Evolutionary conservation across 2,329 filamentous ascomycete genomes (phyloP).

Genomic region (Cercospora citrullina): DNA sequence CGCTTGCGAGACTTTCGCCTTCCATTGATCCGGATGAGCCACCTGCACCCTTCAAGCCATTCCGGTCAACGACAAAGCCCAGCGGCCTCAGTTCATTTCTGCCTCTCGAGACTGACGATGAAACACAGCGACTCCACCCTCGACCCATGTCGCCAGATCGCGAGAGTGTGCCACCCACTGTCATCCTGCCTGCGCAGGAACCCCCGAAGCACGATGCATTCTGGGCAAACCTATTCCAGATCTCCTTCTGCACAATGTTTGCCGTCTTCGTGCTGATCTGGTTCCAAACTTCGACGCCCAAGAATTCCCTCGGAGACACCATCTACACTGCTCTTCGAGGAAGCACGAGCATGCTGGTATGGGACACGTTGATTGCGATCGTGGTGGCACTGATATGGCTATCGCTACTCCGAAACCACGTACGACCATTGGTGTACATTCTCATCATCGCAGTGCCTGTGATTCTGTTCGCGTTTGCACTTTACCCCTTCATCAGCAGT

Average conservation of each 20-base stretch:
- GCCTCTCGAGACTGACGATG: slow-evolving; percentile 55
- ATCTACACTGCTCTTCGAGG: slow-evolving; percentile 86
- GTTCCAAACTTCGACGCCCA: slow-evolving; percentile 78
- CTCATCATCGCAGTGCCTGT: slow-evolving; percentile 83
- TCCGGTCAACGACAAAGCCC: slow-evolving; percentile 48
- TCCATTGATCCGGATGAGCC: slow-evolving; percentile 47
- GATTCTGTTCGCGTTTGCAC: slow-evolving; percentile 81
- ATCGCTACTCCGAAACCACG: slow-evolving; percentile 81
- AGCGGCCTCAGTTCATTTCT: slow-evolving; percentile 47
- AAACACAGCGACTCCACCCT: slow-evolving; percentile 48
- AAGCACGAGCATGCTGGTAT: slow-evolving; percentile 84
- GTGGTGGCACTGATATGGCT: slow-evolving; percentile 90
- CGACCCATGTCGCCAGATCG: slow-evolving; percentile 52
- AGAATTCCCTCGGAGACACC: slow-evolving; percentile 80
- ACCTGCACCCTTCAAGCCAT: slow-evolving; percentile 57
- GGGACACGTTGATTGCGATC: slow-evolving; percentile 88
- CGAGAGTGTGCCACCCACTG: slow-evolving; percentile 58
- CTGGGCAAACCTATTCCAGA: slow-evolving; percentile 87
- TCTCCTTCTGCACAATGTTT: slow-evolving; percentile 78
- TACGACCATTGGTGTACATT: slow-evolving; percentile 75
- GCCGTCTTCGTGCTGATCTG: slow-evolving; percentile 87
- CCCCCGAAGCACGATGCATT: slow-evolving; percentile 83
- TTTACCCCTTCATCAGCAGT: slow-evolving; percentile 89
- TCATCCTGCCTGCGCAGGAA: slow-evolving; percentile 63
- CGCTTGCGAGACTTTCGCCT: slow-evolving; percentile 39